These are phyloP conservation scores for Phytophthora pini DNA, from an alignment of 352 stramenopile species.

Conservation along the genomic window DNA sequence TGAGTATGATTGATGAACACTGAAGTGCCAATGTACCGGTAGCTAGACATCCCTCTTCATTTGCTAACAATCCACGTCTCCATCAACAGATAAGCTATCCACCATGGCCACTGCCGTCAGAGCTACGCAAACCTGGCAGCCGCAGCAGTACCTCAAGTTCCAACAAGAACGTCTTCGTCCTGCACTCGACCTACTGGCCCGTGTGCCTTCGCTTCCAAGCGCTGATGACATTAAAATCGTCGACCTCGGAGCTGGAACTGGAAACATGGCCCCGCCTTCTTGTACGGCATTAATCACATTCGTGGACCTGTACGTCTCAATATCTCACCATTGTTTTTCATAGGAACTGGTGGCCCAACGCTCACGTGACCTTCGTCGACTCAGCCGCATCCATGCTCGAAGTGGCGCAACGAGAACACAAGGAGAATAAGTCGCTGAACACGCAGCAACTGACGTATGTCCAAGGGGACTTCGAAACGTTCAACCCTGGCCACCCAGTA, in stretches of 20 bases:
- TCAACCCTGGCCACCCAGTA: slow-evolving; percentile 38
- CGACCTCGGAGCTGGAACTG: slow-evolving; percentile 68
- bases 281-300: slow-evolving; percentile 34
- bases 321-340: background rate
- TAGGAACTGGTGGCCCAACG: slow-evolving; percentile 60
- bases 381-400: slow-evolving; percentile 66
- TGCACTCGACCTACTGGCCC: slow-evolving; percentile 63
- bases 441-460: slow-evolving; percentile 42
- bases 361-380: slow-evolving; percentile 65
- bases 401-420: slow-evolving; percentile 48
- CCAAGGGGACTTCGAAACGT: slow-evolving; percentile 60
- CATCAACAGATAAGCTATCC: background rate
- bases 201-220: slow-evolving; percentile 36
- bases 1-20: slow-evolving; percentile 3
- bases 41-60: background rate
- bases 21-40: background rate
- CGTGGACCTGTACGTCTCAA: background rate
- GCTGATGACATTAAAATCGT: slow-evolving; percentile 43
- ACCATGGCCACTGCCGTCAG: slow-evolving; percentile 19
- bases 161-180: slow-evolving; percentile 61
- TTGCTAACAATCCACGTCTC: background rate
- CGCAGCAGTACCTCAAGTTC: slow-evolving; percentile 71
- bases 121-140: slow-evolving; percentile 57
- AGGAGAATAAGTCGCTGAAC: slow-evolving; percentile 21
- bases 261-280: slow-evolving; percentile 71